phyloP scores from a whole-genome alignment of 1,284 basidiomycete species.

The Tilletia horrida region DNA sequence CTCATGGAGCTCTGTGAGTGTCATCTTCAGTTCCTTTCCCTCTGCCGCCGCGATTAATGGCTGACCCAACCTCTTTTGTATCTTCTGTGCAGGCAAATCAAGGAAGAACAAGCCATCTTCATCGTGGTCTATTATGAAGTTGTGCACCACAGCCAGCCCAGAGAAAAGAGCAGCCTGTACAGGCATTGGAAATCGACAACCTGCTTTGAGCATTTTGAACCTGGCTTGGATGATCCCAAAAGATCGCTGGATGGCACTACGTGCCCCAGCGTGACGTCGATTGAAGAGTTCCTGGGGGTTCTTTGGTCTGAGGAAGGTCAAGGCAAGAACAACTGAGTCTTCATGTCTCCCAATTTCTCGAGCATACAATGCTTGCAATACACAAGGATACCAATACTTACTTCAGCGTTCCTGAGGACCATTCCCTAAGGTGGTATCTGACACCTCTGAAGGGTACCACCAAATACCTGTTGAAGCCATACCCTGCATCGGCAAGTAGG shows the following conservation, averaged over 20 bases:
- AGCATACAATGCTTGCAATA: no score
- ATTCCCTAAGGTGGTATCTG: neutral
- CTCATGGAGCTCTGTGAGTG: neutral
- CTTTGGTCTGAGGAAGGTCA: neutral
- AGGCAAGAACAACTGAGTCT: no score
- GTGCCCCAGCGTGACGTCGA: neutral
- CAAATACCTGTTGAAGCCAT: neutral
- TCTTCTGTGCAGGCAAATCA: no score
- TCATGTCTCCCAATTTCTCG: no score
- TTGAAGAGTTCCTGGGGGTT: neutral
- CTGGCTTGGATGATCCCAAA: neutral
- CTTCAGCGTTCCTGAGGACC: neutral
- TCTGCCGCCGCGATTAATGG: neutral
- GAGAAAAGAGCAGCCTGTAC: no score
- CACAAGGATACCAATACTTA: no score
- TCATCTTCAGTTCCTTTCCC: neutral
- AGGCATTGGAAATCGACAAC: neutral
- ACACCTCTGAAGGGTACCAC: neutral
- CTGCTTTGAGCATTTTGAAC: neutral
- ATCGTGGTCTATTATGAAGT: no score
- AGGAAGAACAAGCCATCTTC: no score
- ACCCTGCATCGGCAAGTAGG: neutral
- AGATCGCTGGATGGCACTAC: neutral
- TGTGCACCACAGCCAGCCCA: no score
- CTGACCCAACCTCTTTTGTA: no score